Conservation (phyloP, 441 rosid species). For the Euphorbia celastroides region DNA sequence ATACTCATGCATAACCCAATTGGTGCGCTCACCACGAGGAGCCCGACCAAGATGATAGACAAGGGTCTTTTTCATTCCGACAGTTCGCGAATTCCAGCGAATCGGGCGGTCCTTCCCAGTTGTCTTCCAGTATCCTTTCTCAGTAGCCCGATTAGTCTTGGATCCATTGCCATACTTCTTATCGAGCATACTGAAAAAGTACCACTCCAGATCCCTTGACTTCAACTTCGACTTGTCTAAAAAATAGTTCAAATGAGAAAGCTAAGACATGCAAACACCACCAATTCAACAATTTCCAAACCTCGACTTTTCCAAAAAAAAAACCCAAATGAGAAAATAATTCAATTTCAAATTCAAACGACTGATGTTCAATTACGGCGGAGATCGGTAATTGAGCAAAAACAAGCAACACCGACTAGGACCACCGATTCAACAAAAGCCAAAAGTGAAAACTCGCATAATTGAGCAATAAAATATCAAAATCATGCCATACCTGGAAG, state of each 20-base stretch:
- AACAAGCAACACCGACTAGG: background rate
- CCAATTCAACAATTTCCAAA: background rate
- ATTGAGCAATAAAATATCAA: background rate
- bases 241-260: background rate
- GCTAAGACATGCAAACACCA: background rate
- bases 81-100: slow-evolving; percentile 32
- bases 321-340: background rate
- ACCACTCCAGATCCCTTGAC: slow-evolving; percentile 95
- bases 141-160: slow-evolving; percentile 90
- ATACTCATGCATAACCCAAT: slow-evolving; percentile 99
- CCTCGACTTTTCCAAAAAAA: too few relatives aligned
- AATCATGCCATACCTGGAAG: slow-evolving; percentile 76
- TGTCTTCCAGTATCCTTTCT: slow-evolving; percentile 96
- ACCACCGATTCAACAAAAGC: background rate
- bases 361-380: background rate
- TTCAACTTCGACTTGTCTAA: slow-evolving; percentile 79
- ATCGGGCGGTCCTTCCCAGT: slow-evolving; percentile 86
- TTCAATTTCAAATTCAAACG: background rate
- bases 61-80: slow-evolving; percentile 97
- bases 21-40: slow-evolving; percentile 76
- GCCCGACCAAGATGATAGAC: slow-evolving; percentile 89
- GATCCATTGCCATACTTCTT: slow-evolving; percentile 82
- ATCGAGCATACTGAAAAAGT: slow-evolving; percentile 76
- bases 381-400: background rate
- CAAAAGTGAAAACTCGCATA: background rate